These are phyloP conservation scores for Lolium rigidum DNA, from an alignment of 176 grass and related monocot genomes.

Conservation along the genomic window DNA sequence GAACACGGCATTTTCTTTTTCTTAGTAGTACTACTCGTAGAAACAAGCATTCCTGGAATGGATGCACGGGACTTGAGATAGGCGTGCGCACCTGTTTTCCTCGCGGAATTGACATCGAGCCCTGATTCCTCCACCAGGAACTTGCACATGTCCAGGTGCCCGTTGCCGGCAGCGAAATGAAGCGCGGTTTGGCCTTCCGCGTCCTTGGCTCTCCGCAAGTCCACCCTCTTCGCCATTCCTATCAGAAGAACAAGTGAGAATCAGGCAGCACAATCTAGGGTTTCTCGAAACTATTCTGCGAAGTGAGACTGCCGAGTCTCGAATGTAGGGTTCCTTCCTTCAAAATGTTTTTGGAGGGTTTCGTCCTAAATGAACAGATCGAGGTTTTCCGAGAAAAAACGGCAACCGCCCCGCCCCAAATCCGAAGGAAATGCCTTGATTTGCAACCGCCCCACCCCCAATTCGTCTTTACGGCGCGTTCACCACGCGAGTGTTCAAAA, in stretches of 20 bases:
- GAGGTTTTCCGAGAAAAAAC: background rate
- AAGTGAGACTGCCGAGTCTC: background rate
- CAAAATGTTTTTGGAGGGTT: background rate
- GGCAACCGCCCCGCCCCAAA: no score
- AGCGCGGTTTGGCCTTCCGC: conserved; percentile 15
- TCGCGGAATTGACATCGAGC: background rate
- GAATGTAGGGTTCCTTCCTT: background rate
- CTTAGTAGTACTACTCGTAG: no score
- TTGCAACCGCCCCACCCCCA: background rate
- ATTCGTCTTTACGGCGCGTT: background rate
- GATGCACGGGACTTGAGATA: background rate
- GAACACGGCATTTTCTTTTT: background rate
- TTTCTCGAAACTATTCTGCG: no score
- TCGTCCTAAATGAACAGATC: background rate
- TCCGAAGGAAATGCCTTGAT: background rate
- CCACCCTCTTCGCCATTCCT: conserved; percentile 16
- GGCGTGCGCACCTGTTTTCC: background rate
- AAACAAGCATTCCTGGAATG: background rate
- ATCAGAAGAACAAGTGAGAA: background rate
- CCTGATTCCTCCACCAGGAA: conserved; percentile 43
- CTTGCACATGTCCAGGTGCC: conserved; percentile 10
- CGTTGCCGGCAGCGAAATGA: conserved; percentile 31
- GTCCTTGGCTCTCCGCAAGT: background rate
- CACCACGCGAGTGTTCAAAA: no score
- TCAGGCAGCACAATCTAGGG: background rate